A percentile compares a stretch with the other conserved stretches of the same genome.
Evolutionary conservation across 1,139 yeast genomes (phyloP).

Genomic region (Debaryomycetaceae sp.): DNA sequence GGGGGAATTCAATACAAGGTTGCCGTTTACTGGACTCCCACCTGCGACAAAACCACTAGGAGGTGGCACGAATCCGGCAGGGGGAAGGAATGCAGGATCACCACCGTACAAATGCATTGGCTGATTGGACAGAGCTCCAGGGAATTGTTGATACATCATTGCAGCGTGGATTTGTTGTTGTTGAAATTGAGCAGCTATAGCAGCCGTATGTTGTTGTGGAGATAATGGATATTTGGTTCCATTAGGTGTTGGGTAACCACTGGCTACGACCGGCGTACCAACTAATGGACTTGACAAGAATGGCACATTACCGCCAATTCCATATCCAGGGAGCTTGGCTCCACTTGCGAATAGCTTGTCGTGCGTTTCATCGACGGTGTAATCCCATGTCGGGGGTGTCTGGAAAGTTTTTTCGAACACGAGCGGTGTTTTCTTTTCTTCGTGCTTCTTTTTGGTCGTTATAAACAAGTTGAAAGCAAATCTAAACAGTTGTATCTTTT

Average conservation of each 20-base stretch:
- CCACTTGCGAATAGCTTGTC: constrained; percentile 40
- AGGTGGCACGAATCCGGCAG: constrained; percentile 37
- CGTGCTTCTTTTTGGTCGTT: constrained; percentile 34
- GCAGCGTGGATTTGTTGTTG: constrained; percentile 41
- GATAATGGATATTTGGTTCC: constrained; percentile 19
- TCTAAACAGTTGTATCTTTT: constrained; percentile 36
- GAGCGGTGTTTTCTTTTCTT: constrained; percentile 27
- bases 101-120: constrained; percentile 32
- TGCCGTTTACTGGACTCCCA: constrained; percentile 30
- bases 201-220: constrained; percentile 26
- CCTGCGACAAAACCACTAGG: constrained; percentile 27
- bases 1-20: constrained; percentile 17
- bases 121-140: constrained; percentile 33
- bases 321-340: constrained; percentile 14
- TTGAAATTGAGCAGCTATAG: constrained; percentile 33
- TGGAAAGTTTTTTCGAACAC: constrained; percentile 58
- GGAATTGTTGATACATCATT: constrained; percentile 36
- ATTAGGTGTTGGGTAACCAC: constrained; percentile 15
- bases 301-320: constrained; percentile 22
- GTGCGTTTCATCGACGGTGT: constrained; percentile 54
- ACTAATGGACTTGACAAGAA: constrained; percentile 35
- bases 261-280: constrained; percentile 16
- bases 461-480: constrained; percentile 58
- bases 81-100: constrained; percentile 33
- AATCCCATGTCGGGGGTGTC: constrained; percentile 81